A percentile compares a stretch with the other conserved stretches of the same genome.
Conservation (phyloP, 2,329 filamentous ascomycete genomes). For the Chaetomiaceae sp. region DNA sequence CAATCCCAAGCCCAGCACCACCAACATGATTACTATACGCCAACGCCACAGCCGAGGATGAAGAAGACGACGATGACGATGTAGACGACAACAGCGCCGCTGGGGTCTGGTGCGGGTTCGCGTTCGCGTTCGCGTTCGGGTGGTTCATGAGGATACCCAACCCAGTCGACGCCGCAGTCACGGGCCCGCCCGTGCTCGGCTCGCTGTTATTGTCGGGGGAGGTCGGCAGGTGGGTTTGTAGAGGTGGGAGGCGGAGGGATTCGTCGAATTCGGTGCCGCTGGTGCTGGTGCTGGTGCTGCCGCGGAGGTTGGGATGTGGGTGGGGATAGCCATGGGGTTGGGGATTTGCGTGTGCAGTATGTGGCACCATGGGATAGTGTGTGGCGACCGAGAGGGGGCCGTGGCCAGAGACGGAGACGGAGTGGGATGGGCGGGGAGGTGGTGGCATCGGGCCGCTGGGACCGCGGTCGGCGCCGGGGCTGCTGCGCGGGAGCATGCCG, state of each 20-base stretch:
- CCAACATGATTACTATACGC: too few relatives aligned
- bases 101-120: too few relatives aligned
- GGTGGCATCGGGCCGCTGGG: constrained; percentile 15
- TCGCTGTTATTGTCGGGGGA: neutral
- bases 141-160: too few relatives aligned
- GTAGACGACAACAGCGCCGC: too few relatives aligned
- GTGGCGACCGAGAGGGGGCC: too few relatives aligned
- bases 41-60: neutral
- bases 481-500: constrained; percentile 7
- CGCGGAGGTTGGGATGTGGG: neutral
- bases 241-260: constrained; percentile 49
- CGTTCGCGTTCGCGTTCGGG: too few relatives aligned
- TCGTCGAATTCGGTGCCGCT: constrained; percentile 44
- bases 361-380: too few relatives aligned
- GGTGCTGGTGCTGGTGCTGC: constrained; percentile 9
- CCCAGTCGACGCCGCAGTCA: too few relatives aligned
- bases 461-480: constrained; percentile 1
- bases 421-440: constrained; percentile 15
- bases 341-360: too few relatives aligned
- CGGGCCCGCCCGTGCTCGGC: too few relatives aligned
- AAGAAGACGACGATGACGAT: too few relatives aligned
- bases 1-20: too few relatives aligned
- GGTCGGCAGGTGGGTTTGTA: constrained; percentile 42
- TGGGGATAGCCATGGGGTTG: neutral
- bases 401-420: neutral